phyloP scores from a whole-genome alignment of 2,329 filamentous ascomycete genomes.

The Fusarium lateritium region DNA sequence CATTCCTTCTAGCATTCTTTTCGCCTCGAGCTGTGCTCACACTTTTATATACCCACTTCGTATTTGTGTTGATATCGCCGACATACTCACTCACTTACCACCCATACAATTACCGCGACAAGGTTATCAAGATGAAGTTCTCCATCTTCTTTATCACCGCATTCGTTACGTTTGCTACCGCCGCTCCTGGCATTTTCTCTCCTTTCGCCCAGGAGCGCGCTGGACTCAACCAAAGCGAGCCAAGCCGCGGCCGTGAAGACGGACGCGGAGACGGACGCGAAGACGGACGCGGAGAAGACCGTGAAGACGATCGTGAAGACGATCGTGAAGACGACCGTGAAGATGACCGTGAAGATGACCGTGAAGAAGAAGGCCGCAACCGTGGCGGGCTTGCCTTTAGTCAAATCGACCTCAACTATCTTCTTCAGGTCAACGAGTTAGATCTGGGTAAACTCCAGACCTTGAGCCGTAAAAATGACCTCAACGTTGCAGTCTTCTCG shows the following conservation, averaged over 20 bases:
- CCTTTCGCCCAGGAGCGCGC: constrained; percentile 9
- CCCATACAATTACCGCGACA: neutral
- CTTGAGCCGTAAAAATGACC: constrained; percentile 59
- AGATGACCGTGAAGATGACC: neutral
- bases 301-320: constrained; percentile 45
- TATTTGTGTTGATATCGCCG: constrained; percentile 21
- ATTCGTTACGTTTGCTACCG: constrained; percentile 61
- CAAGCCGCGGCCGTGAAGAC: neutral
- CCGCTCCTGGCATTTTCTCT: constrained; percentile 60
- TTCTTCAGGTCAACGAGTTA: constrained; percentile 63
- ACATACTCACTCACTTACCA: constrained; percentile 23
- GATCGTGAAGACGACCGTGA: neutral
- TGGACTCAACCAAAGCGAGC: constrained; percentile 26
- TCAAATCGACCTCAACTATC: constrained; percentile 61
- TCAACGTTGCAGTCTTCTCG: constrained; percentile 62
- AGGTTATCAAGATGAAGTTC: constrained; percentile 64
- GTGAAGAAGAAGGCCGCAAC: constrained; percentile 37
- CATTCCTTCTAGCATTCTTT: constrained; percentile 32
- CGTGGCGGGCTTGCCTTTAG: constrained; percentile 60
- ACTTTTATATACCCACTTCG: constrained; percentile 24
- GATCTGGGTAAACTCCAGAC: constrained; percentile 60
- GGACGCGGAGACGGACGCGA: neutral
- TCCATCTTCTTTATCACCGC: constrained; percentile 61
- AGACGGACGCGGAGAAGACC: neutral
- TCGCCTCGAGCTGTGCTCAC: constrained; percentile 44